These are phyloP conservation scores for Ganoderma boninense DNA, from an alignment of 1,284 basidiomycete species.

Conservation along the genomic window DNA sequence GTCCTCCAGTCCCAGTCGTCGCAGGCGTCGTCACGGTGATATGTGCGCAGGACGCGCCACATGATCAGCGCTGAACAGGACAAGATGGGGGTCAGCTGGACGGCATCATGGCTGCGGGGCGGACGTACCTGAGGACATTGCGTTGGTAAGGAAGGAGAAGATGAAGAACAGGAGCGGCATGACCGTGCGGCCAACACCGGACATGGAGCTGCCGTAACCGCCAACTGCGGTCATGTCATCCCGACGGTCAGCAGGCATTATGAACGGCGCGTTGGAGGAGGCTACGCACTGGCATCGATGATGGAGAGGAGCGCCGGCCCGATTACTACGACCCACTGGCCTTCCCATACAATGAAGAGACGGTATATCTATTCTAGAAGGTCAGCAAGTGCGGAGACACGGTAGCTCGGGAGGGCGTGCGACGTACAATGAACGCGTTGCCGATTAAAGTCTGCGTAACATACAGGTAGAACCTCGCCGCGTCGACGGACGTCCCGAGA, in stretches of 20 bases:
- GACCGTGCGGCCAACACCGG: neutral
- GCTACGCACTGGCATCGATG: neutral
- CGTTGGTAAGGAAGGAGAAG: constrained; percentile 5
- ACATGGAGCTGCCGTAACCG: neutral
- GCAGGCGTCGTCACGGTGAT: neutral
- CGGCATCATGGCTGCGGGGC: neutral
- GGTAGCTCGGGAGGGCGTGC: neutral
- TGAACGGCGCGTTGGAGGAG: neutral
- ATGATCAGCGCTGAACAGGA: constrained; percentile 1
- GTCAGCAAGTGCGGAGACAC: neutral
- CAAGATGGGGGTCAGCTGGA: neutral
- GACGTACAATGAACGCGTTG: constrained; percentile 25
- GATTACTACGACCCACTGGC: neutral
- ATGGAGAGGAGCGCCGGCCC: neutral
- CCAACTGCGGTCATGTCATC: neutral
- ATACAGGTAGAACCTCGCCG: constrained; percentile 21
- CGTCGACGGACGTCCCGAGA: constrained; percentile 9
- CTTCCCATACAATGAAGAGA: constrained; percentile 8
- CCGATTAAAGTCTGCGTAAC: constrained; percentile 25
- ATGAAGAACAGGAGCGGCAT: constrained; percentile 2
- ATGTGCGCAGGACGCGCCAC: constrained; percentile 9
- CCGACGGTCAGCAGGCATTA: neutral
- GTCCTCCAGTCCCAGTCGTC: neutral
- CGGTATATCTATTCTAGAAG: neutral
- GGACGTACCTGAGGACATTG: neutral